phyloP scores from a whole-genome alignment of 2,329 filamentous ascomycete species.

The Claviceps quebecensis region DNA sequence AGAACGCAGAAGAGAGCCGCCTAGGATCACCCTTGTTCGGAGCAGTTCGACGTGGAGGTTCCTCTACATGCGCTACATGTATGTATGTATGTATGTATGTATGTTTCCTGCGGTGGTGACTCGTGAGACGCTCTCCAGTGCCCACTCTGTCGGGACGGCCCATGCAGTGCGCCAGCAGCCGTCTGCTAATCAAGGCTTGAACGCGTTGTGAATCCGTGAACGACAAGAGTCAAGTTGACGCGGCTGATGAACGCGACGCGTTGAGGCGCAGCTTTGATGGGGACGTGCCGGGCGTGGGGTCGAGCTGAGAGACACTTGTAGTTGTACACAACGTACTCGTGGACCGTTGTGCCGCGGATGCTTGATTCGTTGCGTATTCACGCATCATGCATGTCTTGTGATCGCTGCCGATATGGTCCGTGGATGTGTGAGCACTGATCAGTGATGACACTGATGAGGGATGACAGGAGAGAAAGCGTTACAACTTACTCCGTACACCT shows the following conservation, averaged over 20 bases:
- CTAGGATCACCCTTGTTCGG: not conserved
- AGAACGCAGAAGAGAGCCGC: not conserved
- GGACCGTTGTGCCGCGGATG: not conserved
- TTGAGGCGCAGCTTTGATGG: not conserved
- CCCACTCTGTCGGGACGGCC: not conserved
- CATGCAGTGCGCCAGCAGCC: not conserved
- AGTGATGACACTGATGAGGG: not conserved
- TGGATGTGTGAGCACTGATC: not conserved
- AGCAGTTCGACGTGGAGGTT: not conserved
- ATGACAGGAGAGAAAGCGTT: not conserved
- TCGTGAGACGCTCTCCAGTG: not conserved
- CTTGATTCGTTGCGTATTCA: not conserved
- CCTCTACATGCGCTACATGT: not conserved
- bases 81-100: not conserved
- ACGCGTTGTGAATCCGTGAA: not conserved
- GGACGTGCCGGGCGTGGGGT: not conserved
- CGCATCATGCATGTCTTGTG: constrained; percentile 1
- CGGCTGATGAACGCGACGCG: not conserved
- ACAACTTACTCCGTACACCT: not conserved
- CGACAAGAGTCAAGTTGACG: not conserved
- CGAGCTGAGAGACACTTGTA: not conserved
- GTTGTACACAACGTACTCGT: not conserved
- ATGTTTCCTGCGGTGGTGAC: not conserved
- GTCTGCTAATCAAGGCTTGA: not conserved
- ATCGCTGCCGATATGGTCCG: constrained; percentile 1